Evolutionary conservation across 1,139 yeast genomes (phyloP).

Genomic region (Hansenula sp.): DNA sequence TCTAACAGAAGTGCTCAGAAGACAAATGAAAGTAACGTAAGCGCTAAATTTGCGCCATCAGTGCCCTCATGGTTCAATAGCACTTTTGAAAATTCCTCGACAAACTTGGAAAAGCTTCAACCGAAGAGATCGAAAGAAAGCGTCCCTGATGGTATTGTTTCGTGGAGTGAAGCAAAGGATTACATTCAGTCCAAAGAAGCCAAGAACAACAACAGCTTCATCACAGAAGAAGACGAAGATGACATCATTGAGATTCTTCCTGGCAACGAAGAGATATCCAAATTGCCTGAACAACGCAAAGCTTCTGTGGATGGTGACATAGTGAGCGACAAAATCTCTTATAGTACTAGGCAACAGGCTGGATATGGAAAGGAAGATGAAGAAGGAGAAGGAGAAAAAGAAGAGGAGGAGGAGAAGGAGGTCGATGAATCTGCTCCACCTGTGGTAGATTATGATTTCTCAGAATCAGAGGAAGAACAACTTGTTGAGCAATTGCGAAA

Average conservation of each 20-base stretch:
- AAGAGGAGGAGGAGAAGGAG: constrained; percentile 7
- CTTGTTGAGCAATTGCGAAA: constrained; percentile 55
- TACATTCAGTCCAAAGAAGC: constrained; percentile 19
- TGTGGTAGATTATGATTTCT: constrained; percentile 57
- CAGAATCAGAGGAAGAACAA: constrained; percentile 73
- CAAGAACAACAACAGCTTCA: no score
- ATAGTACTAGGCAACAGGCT: no score
- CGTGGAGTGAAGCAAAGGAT: constrained; percentile 44
- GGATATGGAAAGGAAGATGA: constrained; percentile 10
- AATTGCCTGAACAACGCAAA: neutral
- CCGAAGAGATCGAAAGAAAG: neutral
- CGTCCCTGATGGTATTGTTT: constrained; percentile 34
- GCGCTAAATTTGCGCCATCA: neutral
- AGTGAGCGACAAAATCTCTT: no score
- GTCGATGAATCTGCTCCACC: constrained; percentile 17
- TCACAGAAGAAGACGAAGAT: constrained; percentile 6
- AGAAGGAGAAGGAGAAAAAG: constrained; percentile 7
- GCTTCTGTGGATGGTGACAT: no score
- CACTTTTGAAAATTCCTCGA: neutral
- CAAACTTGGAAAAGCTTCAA: neutral
- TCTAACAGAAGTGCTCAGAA: neutral
- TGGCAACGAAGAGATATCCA: constrained; percentile 1
- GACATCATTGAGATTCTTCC: constrained; percentile 13
- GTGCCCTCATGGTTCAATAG: constrained; percentile 6
- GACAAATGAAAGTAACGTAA: no score